A percentile compares a stretch with the other conserved stretches of the same genome.
phyloP scores from a whole-genome alignment of 164 flowering plant species.

The Nymphaea thermarum region DNA sequence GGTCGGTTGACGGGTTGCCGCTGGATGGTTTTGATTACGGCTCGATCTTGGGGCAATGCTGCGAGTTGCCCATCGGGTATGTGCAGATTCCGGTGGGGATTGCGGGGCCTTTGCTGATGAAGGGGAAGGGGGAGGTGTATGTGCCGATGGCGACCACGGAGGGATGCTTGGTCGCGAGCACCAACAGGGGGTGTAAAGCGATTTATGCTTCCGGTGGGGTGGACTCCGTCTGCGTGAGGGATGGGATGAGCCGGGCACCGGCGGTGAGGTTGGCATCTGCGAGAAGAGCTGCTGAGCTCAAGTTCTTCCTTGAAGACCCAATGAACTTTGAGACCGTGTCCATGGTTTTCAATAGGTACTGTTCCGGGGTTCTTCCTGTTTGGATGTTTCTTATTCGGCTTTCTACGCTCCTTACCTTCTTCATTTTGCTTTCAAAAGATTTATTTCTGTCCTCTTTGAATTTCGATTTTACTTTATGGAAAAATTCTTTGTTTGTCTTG shows the following conservation, averaged over 20 bases:
- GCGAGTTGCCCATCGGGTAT: constrained; percentile 90
- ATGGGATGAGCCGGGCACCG: constrained; percentile 72
- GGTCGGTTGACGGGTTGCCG: constrained; percentile 54
- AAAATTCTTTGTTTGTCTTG: too few relatives aligned
- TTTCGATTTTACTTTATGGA: too few relatives aligned
- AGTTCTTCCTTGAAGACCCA: constrained; percentile 53
- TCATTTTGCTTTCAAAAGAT: too few relatives aligned
- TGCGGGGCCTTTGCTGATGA: constrained; percentile 62
- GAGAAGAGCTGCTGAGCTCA: constrained; percentile 46
- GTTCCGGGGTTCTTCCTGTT: too few relatives aligned
- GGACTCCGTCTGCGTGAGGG: constrained; percentile 27
- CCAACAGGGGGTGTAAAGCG: constrained; percentile 71
- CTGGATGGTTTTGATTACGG: constrained; percentile 78
- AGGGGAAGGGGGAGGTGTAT: constrained; percentile 38
- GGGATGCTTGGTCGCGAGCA: constrained; percentile 74
- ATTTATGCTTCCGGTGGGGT: constrained; percentile 62
- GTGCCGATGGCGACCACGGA: constrained; percentile 96
- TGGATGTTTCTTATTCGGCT: too few relatives aligned
- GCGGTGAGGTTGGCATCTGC: constrained; percentile 52
- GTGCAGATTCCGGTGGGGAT: constrained; percentile 96
- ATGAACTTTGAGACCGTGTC: constrained; percentile 41
- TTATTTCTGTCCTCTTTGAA: too few relatives aligned
- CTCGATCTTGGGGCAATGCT: constrained; percentile 84
- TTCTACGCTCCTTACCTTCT: too few relatives aligned
- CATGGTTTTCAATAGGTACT: constrained; percentile 37